phyloP scores from a whole-genome alignment of 1,139 yeast genomes.

The Blastobotrys ciferrii region DNA sequence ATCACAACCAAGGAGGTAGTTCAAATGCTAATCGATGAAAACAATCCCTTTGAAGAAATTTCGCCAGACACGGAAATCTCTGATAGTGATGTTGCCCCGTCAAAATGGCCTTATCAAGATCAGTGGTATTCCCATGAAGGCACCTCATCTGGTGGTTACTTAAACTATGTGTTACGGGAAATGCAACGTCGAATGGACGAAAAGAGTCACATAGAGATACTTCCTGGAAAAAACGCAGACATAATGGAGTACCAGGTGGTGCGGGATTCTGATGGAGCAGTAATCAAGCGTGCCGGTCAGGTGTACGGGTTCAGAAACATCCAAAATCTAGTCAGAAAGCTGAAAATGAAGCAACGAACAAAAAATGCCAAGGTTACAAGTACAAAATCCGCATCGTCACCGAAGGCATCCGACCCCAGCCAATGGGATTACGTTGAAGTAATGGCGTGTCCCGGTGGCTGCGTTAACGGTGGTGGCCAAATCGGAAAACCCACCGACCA shows the following conservation, averaged over 20 bases:
- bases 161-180: conserved; percentile 35
- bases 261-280: conserved; percentile 33
- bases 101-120: conserved; percentile 56
- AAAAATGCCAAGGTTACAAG: conserved; percentile 32
- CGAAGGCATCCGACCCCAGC: conserved; percentile 13
- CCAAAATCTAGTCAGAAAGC: conserved; percentile 83
- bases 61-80: conserved; percentile 12
- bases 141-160: conserved; percentile 80
- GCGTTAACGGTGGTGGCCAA: conserved; percentile 97
- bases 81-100: conserved; percentile 44
- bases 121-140: conserved; percentile 78
- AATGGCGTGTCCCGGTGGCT: conserved; percentile 98
- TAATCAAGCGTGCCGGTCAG: conserved; percentile 66
- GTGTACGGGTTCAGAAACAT: conserved; percentile 92
- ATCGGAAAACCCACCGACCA: conserved; percentile 49
- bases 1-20: conserved; percentile 86
- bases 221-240: conserved; percentile 72
- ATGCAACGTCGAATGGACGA: conserved; percentile 24
- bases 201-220: conserved; percentile 25
- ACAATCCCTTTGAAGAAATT: conserved; percentile 21
- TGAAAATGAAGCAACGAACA: conserved; percentile 48
- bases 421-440: conserved; percentile 84
- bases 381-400: conserved; percentile 18
- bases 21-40: conserved; percentile 59
- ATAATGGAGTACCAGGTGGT: conserved; percentile 65